phyloP scores from a whole-genome alignment of 2,329 filamentous ascomycete species.

The Chrysoporthe austroafricana region DNA sequence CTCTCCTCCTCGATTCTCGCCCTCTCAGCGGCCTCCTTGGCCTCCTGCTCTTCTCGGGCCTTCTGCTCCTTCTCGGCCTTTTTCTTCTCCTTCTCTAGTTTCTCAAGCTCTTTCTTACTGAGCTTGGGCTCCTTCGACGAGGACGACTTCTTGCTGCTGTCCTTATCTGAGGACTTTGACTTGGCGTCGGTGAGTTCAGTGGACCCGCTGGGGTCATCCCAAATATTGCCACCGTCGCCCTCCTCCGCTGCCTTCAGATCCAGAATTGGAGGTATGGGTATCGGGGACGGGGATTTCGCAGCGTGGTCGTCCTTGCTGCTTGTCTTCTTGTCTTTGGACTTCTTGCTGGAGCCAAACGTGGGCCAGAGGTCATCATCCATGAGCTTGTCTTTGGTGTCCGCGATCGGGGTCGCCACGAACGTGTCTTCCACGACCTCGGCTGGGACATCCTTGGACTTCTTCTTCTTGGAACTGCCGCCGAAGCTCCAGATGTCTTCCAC shows the following conservation, averaged over 20 bases:
- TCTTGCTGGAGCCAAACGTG: conserved; percentile 48
- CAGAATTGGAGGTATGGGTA: conserved; percentile 52
- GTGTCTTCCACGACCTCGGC: conserved; percentile 49
- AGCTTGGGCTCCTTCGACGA: conserved; percentile 47
- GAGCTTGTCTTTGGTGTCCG: conserved; percentile 44
- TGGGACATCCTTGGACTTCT: conserved; percentile 55
- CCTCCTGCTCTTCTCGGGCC: conserved; percentile 26
- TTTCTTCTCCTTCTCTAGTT: conserved; percentile 35
- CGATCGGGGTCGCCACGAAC: conserved; percentile 50
- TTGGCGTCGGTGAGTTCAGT: conserved; percentile 35
- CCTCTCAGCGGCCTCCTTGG: conserved; percentile 26
- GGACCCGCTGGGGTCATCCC: conserved; percentile 39
- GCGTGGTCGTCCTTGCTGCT: conserved; percentile 42
- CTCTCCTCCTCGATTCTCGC: conserved; percentile 27
- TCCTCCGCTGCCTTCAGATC: conserved; percentile 51
- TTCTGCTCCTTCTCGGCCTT: conserved; percentile 35
- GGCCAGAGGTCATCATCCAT: conserved; percentile 45
- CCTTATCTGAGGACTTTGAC: conserved; percentile 46
- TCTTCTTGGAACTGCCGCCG: conserved; percentile 50
- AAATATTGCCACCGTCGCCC: conserved; percentile 39
- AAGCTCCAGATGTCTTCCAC: conserved; percentile 45
- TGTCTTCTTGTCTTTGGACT: conserved; percentile 47
- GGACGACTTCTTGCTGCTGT: conserved; percentile 35
- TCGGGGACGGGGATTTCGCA: conserved; percentile 49
- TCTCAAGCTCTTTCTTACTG: conserved; percentile 48